A percentile compares a stretch with the other conserved stretches of the same genome.
phyloP scores from a whole-genome alignment of 345 rosid species.

The Eucalyptus curtisii region DNA sequence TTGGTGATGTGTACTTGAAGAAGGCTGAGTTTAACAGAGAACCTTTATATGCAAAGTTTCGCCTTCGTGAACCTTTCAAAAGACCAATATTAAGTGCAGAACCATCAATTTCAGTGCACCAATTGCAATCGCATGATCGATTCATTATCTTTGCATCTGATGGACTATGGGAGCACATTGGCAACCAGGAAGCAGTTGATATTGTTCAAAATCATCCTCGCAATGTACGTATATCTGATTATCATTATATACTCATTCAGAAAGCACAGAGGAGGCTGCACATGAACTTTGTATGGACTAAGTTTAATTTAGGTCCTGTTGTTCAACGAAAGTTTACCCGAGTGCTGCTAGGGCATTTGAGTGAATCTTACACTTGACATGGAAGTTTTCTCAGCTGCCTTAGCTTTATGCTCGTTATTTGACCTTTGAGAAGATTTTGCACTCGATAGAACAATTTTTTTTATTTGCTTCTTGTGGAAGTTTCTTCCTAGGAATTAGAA shows the following conservation, averaged over 20 bases:
- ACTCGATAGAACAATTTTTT: not conserved
- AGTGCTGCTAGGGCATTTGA: not conserved
- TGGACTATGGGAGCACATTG: slow-evolving; percentile 47
- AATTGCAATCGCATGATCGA: slow-evolving; percentile 29
- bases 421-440: not conserved
- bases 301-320: not conserved
- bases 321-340: not conserved
- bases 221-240: slow-evolving; percentile 5
- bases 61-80: slow-evolving; percentile 32
- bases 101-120: slow-evolving; percentile 25
- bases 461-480: not conserved
- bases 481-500: not conserved
- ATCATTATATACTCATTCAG: not conserved
- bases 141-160: slow-evolving; percentile 45
- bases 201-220: slow-evolving; percentile 29
- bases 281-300: not conserved
- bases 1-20: slow-evolving; percentile 39
- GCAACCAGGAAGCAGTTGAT: slow-evolving; percentile 46
- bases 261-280: not conserved
- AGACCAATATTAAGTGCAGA: slow-evolving; percentile 38
- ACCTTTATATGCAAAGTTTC: slow-evolving; percentile 23
- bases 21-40: slow-evolving; percentile 41
- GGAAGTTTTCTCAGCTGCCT: not conserved
- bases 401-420: not conserved
- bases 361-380: not conserved